Conservation (phyloP, 768 basidiomycete genomes). For the Royoungia palumana region DNA sequence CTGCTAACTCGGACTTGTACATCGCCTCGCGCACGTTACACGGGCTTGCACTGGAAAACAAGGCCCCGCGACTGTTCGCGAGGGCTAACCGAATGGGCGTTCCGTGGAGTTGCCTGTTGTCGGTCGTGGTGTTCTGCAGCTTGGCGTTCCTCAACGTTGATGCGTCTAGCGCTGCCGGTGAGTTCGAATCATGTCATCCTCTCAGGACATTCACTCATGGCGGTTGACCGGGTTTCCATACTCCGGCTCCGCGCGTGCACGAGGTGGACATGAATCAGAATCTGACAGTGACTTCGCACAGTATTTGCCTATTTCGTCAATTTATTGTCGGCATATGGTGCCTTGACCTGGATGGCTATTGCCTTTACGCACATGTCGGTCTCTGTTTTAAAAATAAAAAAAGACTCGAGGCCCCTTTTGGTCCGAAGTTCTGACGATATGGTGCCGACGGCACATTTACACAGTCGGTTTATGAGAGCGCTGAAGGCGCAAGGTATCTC, state of each 20-base stretch:
- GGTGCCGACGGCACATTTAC: slow-evolving; percentile 14
- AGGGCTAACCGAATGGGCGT: slow-evolving; percentile 48
- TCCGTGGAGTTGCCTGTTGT: slow-evolving; percentile 28
- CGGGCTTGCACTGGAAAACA: slow-evolving; percentile 50
- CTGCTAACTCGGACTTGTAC: slow-evolving; percentile 64
- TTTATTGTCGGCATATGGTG: slow-evolving; percentile 36
- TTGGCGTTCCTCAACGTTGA: slow-evolving; percentile 61
- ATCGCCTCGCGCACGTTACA: slow-evolving; percentile 52
- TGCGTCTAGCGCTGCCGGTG: slow-evolving; percentile 51
- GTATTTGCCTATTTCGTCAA: slow-evolving; percentile 40
- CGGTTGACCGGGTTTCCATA: no score
- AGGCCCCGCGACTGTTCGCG: slow-evolving; percentile 43
- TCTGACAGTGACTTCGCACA: not conserved
- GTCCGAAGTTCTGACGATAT: not conserved
- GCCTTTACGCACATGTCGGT: slow-evolving; percentile 58
- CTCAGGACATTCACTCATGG: no score
- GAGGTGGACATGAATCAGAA: no score
- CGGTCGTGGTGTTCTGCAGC: slow-evolving; percentile 53
- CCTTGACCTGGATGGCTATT: slow-evolving; percentile 44
- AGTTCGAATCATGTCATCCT: not conserved
- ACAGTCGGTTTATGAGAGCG: slow-evolving; percentile 48
- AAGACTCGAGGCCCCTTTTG: no score
- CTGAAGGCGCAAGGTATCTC: slow-evolving; percentile 42
- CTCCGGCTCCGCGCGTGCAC: no score
- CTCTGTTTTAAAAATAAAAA: not conserved